Percentiles rank a stretch among this genome's conserved stretches.
Evolutionary conservation across 345 rosid species (phyloP).

Genomic region (Gossypium raimondii): DNA sequence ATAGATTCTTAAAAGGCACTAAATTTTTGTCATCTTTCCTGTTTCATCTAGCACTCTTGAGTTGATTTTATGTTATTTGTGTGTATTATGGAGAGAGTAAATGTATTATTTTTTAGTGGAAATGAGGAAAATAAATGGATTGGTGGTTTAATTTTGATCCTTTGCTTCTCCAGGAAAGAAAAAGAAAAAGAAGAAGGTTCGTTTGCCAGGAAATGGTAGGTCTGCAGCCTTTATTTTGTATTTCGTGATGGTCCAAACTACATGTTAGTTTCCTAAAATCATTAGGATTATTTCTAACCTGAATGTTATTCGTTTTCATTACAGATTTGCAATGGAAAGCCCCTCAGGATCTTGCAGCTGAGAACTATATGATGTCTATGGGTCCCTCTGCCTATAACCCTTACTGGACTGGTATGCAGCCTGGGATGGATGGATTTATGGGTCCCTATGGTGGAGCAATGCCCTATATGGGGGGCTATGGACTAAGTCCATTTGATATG

Average conservation of each 20-base stretch:
- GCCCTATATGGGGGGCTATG: constrained; percentile 62
- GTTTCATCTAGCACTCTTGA: neutral
- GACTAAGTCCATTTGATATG: constrained; percentile 56
- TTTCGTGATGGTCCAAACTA: neutral
- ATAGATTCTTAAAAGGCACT: neutral
- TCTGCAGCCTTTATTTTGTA: constrained; percentile 5
- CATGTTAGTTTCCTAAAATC: neutral
- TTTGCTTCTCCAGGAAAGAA: constrained; percentile 54
- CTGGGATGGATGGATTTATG: constrained; percentile 60
- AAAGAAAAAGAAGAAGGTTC: constrained; percentile 78
- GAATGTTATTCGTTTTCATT: constrained; percentile 17
- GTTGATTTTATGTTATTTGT: neutral
- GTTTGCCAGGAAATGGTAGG: constrained; percentile 55
- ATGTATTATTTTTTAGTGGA: neutral
- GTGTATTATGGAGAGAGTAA: neutral
- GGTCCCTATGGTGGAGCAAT: constrained; percentile 46
- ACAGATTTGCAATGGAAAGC: constrained; percentile 74
- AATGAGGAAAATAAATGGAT: neutral
- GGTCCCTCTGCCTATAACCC: constrained; percentile 66
- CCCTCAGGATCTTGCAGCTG: constrained; percentile 56
- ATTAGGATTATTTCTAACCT: constrained; percentile 2
- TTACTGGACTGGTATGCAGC: constrained; percentile 76
- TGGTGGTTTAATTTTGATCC: neutral
- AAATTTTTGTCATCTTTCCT: neutral
- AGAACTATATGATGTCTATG: constrained; percentile 80